Conservation (phyloP, 1,284 basidiomycete species). For the Papiliotrema laurentii region DNA sequence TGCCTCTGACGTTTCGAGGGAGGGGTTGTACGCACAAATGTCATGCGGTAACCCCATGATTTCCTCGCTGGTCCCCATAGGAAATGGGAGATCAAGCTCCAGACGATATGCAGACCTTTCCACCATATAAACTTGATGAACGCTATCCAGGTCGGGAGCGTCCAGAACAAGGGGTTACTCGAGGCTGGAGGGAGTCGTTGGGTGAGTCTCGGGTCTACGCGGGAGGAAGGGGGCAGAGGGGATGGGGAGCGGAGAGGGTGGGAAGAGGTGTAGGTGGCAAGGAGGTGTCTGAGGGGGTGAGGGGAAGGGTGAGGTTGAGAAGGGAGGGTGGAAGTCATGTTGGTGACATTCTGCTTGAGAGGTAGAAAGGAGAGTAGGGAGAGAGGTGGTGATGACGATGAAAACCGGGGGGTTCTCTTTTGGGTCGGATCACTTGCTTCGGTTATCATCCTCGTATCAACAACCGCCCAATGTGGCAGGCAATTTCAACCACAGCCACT, state of each 20-base stretch:
- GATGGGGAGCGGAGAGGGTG: slow-evolving; percentile 43
- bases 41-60: slow-evolving; percentile 50
- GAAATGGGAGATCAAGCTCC: slow-evolving; percentile 37
- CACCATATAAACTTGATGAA: slow-evolving; percentile 35
- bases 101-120: slow-evolving; percentile 42
- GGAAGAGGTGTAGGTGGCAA: slow-evolving; percentile 34
- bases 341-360: too few species aligned
- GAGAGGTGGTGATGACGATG: too few species aligned
- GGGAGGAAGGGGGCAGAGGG: slow-evolving; percentile 41
- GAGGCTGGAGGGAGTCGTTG: slow-evolving; percentile 36
- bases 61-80: slow-evolving; percentile 42
- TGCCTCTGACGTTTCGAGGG: background rate
- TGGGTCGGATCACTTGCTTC: too few species aligned
- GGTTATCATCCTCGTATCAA: too few species aligned
- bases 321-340: background rate
- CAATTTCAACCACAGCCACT: too few species aligned
- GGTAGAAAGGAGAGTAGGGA: too few species aligned
- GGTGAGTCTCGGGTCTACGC: slow-evolving; percentile 35
- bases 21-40: slow-evolving; percentile 22
- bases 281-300: slow-evolving; percentile 27
- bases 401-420: too few species aligned
- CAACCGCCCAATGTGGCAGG: too few species aligned
- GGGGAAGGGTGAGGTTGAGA: slow-evolving; percentile 1
- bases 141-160: slow-evolving; percentile 36
- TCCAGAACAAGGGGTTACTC: slow-evolving; percentile 34